Base-by-base conservation (phyloP, 202 grass and related monocot genomes). In the Setaria italica region DNA sequence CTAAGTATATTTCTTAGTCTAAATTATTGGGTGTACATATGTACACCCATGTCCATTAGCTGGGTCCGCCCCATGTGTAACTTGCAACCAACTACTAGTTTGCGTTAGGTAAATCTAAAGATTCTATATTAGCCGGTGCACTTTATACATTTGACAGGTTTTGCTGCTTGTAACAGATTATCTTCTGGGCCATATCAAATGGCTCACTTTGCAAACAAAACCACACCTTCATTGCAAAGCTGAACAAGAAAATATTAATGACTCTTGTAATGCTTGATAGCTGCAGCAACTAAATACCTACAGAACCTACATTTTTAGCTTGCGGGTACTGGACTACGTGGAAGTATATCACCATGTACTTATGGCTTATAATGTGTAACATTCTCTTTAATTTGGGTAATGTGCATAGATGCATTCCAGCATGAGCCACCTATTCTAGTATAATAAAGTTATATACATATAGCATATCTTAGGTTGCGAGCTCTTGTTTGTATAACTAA, bases 81-180 rank as follows among this genome's bases (percentile, higher is more conserved):
- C 16, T 80, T 51, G 47, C 43, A 54, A 82, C n/a, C 20, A 47
- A 19, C 30, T 51, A 51, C 19, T 41, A 11, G 50, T 35, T 35
- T 57, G 12, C 16, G 4, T 30, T 34, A 66, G 16, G 9, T 76
- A 66, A 57, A 75, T 68, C 12, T 49, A 15, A 34, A 58, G 34
- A 74, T 74, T 37, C 35, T 54, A 11, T 74, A 79, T 3, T 49
- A 48, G 32, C 34, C 41, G 51, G 42, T 64, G 14, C 1, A 37
- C 41, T 42, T 50, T 55, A 33, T 14, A 68, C 48, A 55, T 68
- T 67, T 56, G n/a, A 37, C 33, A 7, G 1, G 29, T 76, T 69
- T 76, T 54, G 3, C 9, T 76, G 9, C 70, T 83, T 50, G 30
- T 65, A 57, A 87, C 25, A 46, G 20, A 80, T 59, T 15, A 85